These are phyloP conservation scores for Diaporthe aspalathi DNA, from an alignment of 2,329 filamentous ascomycete genomes.

Conservation along the genomic window DNA sequence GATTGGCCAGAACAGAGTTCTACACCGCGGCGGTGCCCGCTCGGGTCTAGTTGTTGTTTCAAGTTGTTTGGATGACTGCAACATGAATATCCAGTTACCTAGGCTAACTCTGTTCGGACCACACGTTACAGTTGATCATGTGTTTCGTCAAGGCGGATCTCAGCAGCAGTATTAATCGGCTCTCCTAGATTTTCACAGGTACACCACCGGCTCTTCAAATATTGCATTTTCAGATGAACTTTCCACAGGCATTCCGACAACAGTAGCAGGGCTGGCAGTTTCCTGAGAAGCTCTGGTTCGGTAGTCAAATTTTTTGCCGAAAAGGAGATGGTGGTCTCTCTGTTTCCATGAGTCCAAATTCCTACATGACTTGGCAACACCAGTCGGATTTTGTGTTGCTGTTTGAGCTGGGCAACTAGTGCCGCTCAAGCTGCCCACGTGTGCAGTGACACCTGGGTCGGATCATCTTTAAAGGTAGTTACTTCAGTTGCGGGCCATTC, in stretches of 20 bases:
- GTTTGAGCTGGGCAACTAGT: too few species aligned
- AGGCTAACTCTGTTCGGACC: not conserved
- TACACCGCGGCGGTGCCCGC: not conserved
- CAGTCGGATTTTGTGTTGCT: too few species aligned
- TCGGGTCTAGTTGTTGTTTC: slow-evolving; percentile 17
- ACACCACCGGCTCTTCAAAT: not conserved
- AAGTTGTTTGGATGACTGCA: slow-evolving; percentile 23
- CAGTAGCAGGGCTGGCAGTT: not conserved
- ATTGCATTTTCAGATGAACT: slow-evolving; percentile 29
- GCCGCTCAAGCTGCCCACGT: too few species aligned
- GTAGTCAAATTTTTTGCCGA: not conserved
- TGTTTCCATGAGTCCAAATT: not conserved
- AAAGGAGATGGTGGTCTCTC: too few species aligned
- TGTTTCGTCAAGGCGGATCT: not conserved
- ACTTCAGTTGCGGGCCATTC: too few species aligned
- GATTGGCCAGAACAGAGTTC: slow-evolving; percentile 10
- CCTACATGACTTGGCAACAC: not conserved
- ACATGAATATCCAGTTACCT: not conserved
- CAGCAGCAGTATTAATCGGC: not conserved
- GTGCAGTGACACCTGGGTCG: too few species aligned
- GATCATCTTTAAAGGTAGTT: too few species aligned
- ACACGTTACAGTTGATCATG: not conserved
- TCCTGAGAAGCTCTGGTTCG: not conserved
- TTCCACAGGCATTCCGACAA: not conserved
- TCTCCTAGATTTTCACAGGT: not conserved